Evolutionary conservation across 768 basidiomycete species (phyloP).

Genomic region (Piloderma croceum): DNA sequence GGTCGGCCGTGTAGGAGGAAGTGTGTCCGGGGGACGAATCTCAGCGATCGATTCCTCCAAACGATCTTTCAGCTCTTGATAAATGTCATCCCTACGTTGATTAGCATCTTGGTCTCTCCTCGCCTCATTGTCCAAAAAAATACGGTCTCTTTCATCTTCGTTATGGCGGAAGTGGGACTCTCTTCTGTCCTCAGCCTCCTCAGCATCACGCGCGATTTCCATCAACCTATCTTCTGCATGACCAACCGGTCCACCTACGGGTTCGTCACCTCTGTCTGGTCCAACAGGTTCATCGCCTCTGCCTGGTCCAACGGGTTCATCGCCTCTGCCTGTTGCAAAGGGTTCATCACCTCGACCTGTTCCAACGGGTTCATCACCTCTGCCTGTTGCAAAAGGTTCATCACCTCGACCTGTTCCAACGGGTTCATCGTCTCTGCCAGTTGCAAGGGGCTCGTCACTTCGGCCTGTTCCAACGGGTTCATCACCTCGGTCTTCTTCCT

Average conservation of each 20-base stretch:
- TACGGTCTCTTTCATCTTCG: constrained; percentile 58
- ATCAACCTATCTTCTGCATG: constrained; percentile 47
- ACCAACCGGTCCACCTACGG: too few relatives aligned
- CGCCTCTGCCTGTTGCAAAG: constrained; percentile 4
- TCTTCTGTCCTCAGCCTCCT: constrained; percentile 57
- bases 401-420: too few relatives aligned
- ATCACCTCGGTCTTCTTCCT: too few relatives aligned
- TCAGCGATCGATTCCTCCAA: constrained; percentile 24
- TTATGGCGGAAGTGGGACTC: constrained; percentile 58
- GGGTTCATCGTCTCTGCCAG: too few relatives aligned
- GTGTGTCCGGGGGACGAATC: constrained; percentile 15
- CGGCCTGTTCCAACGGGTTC: too few relatives aligned
- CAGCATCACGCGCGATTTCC: constrained; percentile 42
- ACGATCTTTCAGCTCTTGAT: background rate
- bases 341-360: constrained; percentile 3
- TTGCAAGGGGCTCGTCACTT: too few relatives aligned
- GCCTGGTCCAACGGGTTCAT: constrained; percentile 2
- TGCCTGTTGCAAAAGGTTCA: too few relatives aligned
- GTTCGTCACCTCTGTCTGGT: too few relatives aligned
- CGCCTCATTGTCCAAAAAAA: constrained; percentile 56
- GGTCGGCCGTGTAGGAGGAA: constrained; percentile 7
- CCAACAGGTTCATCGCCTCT: background rate
- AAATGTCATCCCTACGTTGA: constrained; percentile 16
- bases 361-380: background rate
- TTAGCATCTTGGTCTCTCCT: constrained; percentile 52